Evolutionary conservation across 257 asterid species (phyloP), one percentile per base, ranked within the genome.

Genomic region (Solanum chaucha): DNA sequence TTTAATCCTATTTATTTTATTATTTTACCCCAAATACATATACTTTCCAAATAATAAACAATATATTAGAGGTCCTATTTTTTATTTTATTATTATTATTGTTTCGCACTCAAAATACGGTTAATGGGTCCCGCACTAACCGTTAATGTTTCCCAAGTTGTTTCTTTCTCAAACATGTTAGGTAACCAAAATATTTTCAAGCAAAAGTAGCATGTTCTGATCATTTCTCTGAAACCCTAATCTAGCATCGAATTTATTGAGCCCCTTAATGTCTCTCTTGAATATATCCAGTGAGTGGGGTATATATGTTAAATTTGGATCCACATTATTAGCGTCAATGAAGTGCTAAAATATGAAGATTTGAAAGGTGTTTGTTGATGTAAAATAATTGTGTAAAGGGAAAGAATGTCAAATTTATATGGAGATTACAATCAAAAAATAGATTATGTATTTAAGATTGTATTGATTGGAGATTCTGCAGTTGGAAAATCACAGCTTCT

Each of bases 401-500:
- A 65, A 83, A 41, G 5, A 86, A 95, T 95, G 96, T 92, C 98
- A 88, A 95, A 92, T 89, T 80, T 88, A 65, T 90, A 93, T 78
- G 98, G 95, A 86, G 95, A 92, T 28, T 95, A 93, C 88, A 93
- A 92, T 92, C 94, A 94, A 90, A 94, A 94, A 91, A 93, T 96
- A 59, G 98, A 96, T 92, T 96, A 94, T 86, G 98, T 96, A 87
- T 96, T 94, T 77, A 96, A 96, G 91, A 89, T 96, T 26, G 98
- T 96, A 2, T 82, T 96, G 91, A 96, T 93, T 72, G 98, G 98
- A 67, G 98, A 96, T 88, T 96, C 98, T 2, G 96, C 98, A 1
- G 98, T 96, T 2, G 98, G 98, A 17, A 96, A 96, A 93, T 96
- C 98, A 59, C 98, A 96, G 86, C 90, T 96, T 89, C 75, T 96